These are phyloP conservation scores for Boehmeria nivea DNA, from an alignment of 306 rosid genomes.

Conservation along the genomic window DNA sequence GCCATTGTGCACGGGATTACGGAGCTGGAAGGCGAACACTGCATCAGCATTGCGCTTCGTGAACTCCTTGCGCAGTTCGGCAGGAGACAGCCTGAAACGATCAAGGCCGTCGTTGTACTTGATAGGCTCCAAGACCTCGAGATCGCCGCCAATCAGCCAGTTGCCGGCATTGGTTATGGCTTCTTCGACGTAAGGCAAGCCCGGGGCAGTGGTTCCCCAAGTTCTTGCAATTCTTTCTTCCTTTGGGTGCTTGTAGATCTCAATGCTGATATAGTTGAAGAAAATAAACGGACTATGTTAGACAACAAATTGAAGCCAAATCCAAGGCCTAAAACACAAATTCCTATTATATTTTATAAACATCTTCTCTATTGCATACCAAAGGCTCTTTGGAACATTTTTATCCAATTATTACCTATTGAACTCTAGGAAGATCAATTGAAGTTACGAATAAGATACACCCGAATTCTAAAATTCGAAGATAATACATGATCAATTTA, in stretches of 20 bases:
- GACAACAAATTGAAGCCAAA: too few relatives aligned
- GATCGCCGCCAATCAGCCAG: constrained; percentile 98
- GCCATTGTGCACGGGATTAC: constrained; percentile 97
- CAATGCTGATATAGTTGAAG: constrained; percentile 55
- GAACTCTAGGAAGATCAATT: too few relatives aligned
- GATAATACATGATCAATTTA: too few relatives aligned
- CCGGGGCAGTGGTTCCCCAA: constrained; percentile 92
- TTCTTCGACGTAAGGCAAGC: constrained; percentile 85
- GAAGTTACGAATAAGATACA: too few relatives aligned
- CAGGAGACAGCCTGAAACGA: constrained; percentile 82
- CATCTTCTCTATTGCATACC: too few relatives aligned
- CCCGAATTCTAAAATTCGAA: too few relatives aligned
- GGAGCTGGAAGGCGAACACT: constrained; percentile 91
- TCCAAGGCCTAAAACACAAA: too few relatives aligned
- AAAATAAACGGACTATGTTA: too few relatives aligned
- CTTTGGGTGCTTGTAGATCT: constrained; percentile 90
- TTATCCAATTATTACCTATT: too few relatives aligned
- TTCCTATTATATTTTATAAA: too few relatives aligned
- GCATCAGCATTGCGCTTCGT: constrained; percentile 86
- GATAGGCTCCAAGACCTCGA: constrained; percentile 83
- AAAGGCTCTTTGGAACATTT: too few relatives aligned
- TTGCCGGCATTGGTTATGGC: constrained; percentile 75
- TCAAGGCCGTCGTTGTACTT: constrained; percentile 90
- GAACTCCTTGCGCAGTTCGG: constrained; percentile 81
- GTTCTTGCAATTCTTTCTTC: constrained; percentile 96